phyloP scores from a whole-genome alignment of 257 asterid genomes.

The Solanum sitiens region DNA sequence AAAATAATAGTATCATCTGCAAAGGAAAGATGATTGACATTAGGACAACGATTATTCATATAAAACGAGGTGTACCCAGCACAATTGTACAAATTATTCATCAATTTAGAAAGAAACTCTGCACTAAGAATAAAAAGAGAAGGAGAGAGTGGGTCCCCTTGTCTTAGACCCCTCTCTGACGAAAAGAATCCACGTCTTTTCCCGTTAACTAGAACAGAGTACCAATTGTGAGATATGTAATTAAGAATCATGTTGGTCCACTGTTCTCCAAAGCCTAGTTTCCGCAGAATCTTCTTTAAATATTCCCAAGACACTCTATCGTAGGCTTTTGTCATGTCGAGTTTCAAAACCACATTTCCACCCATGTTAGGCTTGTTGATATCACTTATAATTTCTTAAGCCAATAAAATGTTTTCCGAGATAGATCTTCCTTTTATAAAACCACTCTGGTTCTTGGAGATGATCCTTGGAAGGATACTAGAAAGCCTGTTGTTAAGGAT shows the following conservation, averaged over 20 bases:
- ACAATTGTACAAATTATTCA: neutral
- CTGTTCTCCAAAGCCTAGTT: neutral
- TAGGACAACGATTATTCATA: neutral
- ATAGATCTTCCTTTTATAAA: neutral
- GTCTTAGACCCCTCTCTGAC: too few relatives aligned
- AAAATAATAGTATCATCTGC: neutral
- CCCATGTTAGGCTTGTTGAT: neutral
- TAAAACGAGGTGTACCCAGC: neutral
- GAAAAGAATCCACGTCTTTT: neutral
- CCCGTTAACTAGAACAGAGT: neutral
- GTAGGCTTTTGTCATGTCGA: neutral
- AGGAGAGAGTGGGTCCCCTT: neutral
- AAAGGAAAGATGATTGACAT: neutral
- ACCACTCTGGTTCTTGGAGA: neutral
- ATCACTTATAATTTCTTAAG: neutral
- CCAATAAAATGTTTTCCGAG: neutral
- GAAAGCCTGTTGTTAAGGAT: neutral
- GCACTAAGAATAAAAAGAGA: neutral
- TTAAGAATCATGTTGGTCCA: neutral
- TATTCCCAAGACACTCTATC: neutral
- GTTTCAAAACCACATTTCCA: neutral
- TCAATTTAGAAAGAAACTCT: neutral
- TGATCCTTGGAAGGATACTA: neutral
- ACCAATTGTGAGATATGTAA: neutral
- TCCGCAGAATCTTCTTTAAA: neutral